Percentiles rank a stretch among this genome's conserved stretches.
Conservation (phyloP, 1,284 basidiomycete species). For the Fomitopsis betulina region DNA sequence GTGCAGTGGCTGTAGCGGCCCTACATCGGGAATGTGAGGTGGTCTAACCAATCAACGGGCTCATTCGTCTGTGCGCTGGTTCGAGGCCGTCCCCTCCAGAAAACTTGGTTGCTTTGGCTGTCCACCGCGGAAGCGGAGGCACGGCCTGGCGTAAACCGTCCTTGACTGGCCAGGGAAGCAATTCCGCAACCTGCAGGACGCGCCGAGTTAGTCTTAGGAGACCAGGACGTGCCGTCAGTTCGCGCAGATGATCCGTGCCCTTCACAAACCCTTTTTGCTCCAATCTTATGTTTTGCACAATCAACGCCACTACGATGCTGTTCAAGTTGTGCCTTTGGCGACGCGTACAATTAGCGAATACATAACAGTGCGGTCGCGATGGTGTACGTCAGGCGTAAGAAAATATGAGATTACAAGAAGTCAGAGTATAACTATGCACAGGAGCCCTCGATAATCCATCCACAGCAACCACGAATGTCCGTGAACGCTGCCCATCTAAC, state of each 20-base stretch:
- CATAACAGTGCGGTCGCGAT: neutral
- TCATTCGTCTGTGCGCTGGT: conserved; percentile 64
- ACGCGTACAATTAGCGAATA: neutral
- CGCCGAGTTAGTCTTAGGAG: conserved; percentile 88
- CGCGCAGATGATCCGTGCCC: conserved; percentile 70
- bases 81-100: conserved; percentile 1
- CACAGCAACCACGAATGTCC: neutral
- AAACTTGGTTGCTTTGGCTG: conserved; percentile 75
- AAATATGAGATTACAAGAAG: conserved; percentile 21
- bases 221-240: conserved; percentile 75
- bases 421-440: conserved; percentile 24
- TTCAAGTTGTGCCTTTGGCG: too few relatives aligned
- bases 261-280: conserved; percentile 60
- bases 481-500: conserved; percentile 24
- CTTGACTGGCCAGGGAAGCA: conserved; percentile 83
- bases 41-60: conserved; percentile 56
- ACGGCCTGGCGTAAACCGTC: conserved; percentile 72
- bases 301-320: too few relatives aligned
- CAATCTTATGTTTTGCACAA: too few relatives aligned
- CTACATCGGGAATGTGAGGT: conserved; percentile 72
- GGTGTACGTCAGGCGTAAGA: neutral
- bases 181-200: conserved; percentile 81
- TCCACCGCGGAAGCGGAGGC: conserved; percentile 56
- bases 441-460: conserved; percentile 6
- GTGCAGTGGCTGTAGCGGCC: conserved; percentile 77